Evolutionary conservation across 2,329 filamentous ascomycete genomes (phyloP), one percentile per base, ranked within the genome.

Genomic region (Dactylellina leptospora): DNA sequence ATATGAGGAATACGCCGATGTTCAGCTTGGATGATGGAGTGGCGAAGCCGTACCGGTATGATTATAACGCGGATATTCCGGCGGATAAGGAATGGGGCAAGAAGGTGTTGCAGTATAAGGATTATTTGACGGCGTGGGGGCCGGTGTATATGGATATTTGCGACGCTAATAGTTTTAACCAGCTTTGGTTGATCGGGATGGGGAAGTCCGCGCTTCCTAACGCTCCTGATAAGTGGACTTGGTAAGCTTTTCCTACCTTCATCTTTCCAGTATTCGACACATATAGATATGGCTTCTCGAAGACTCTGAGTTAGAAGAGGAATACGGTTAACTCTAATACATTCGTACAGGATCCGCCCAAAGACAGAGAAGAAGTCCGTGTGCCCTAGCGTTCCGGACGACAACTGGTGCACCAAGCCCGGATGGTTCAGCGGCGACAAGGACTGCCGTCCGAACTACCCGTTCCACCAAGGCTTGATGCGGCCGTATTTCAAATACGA

Each of bases 321-420:
- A n/a, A n/a, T n/a, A n/a, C n/a, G n/a, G n/a, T n/a, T n/a, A n/a
- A n/a, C n/a, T n/a, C n/a, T n/a, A n/a, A n/a, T n/a, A n/a, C n/a
- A n/a, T n/a, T n/a, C n/a, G 10, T 16, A 4, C 38, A 71, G 64
- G 64, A 71, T 71, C 9, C 56, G 64, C 2, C 64, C 64, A 0
- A 45, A 36, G n/a, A 16, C 8, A 0, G 48, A 27, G n/a, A n/a
- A n/a, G n/a, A n/a, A n/a, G n/a, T n/a, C 3, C 1, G 9, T 9
- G 16, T 68, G 62, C 25, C 3, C 3, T n/a, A 22, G 11, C 27
- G 23, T 40, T 23, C 18, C 4, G n/a, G 38, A 22, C 20, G 30
- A 33, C 9, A 20, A 47, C 13, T 62, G 64, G 25, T 40, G 64
- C 13, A n/a, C n/a, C n/a, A n/a, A n/a, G n/a, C n/a, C n/a, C n/a